Evolutionary conservation across 2,329 filamentous ascomycete genomes (phyloP), one percentile per base, ranked within the genome.

Genomic region (Xylaria sp.): DNA sequence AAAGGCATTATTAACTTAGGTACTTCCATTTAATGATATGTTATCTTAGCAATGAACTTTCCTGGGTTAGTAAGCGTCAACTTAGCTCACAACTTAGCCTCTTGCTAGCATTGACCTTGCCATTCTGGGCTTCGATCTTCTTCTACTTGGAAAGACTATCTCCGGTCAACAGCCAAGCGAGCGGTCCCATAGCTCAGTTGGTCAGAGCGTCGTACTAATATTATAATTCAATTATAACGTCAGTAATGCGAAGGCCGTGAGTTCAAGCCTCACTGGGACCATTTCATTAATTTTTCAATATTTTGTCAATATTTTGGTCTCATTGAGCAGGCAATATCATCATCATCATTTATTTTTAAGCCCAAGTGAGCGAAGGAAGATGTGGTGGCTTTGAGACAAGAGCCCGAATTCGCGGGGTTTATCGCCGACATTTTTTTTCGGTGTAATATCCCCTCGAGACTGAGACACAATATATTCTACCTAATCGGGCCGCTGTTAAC

Each of bases 141-240:
- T 12, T 1, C 3, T 36, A 3, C 39, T 36, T n/a, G n/a, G 50
- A 5, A 4, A n/a, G 34, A 9, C 15, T 18, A 30, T 43, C 4
- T 12, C 23, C 15, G 10, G 13, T 23, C 15, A 25, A 18, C 10
- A 15, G 13, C n/a, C 15, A 25, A 18, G 6, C 53, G 50, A 43
- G 15, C 23, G 64, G 64, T 63, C 50, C 50, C 50, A 61, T 62
- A 66, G 8, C 43, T 58, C 45, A 59, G 59, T 63, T 66, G 64
- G 59, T 66, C 45, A 66, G 64, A 59, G 59, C 28, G 64, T 63
- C 64, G 59, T 66, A 66, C 64, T 66, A 66, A 66, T 66, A 63
- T 59, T 63, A 66, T 58, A 46, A 20, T 3, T 13, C 39, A 3
- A 13, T 63, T 53, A n/a, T 66, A 58, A 58, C 20, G 41, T 59